Evolutionary conservation across 495 filamentous ascomycete genomes (phyloP).

Genomic region (Tuber borchii): DNA sequence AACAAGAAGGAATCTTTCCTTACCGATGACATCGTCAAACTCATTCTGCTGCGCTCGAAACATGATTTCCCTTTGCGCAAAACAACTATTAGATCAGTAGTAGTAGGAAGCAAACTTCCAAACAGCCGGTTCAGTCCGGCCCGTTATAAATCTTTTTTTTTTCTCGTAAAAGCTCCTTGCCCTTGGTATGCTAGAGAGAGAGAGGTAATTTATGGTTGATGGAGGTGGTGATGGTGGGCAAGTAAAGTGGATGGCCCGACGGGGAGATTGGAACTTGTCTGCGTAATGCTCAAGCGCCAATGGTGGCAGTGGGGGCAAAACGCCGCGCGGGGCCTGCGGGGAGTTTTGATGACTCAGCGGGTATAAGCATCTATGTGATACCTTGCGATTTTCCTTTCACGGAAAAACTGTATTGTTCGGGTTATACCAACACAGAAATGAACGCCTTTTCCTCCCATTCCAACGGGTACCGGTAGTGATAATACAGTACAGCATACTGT

Average conservation of each 20-base stretch:
- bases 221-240: neutral
- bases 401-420: too few relatives aligned
- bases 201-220: neutral
- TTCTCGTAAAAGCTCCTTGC: neutral
- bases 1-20: constrained; percentile 2
- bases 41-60: constrained; percentile 74
- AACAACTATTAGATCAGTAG: neutral
- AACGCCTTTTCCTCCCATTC: neutral
- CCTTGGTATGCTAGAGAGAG: neutral
- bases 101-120: neutral
- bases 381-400: neutral
- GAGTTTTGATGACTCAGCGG: neutral
- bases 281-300: constrained; percentile 31
- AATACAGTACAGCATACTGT: too few relatives aligned
- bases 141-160: neutral
- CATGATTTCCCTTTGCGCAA: constrained; percentile 48
- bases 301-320: constrained; percentile 27
- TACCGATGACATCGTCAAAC: constrained; percentile 77
- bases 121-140: neutral
- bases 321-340: constrained; percentile 2
- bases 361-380: neutral
- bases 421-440: neutral
- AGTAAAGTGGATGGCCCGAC: neutral
- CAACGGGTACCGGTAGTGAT: neutral
- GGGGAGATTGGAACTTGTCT: constrained; percentile 25